Evolutionary conservation across 2,329 filamentous ascomycete genomes (phyloP).

Genomic region (Chaetomium strumarium): DNA sequence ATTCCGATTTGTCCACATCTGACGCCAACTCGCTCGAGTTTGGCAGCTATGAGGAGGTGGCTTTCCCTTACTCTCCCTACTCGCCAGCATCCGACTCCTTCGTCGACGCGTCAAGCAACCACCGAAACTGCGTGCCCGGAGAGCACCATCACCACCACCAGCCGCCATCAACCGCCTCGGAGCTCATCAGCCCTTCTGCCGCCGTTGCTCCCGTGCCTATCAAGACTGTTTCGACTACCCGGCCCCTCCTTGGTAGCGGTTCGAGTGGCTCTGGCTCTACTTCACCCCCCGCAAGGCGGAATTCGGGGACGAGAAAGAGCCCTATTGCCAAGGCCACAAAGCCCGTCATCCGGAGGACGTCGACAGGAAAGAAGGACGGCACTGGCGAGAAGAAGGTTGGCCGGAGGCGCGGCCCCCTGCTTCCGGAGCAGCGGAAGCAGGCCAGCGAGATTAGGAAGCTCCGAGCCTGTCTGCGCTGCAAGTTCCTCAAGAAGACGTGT

Average conservation of each 20-base stretch:
- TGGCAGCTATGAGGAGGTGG: conserved; percentile 76
- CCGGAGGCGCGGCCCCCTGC: conserved; percentile 78
- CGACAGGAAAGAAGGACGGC: conserved; percentile 71
- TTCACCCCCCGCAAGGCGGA: conserved; percentile 61
- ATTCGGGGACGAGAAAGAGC: conserved; percentile 66
- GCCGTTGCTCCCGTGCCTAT: conserved; percentile 64
- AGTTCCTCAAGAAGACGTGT: conserved; percentile 98
- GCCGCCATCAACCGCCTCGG: conserved; percentile 38
- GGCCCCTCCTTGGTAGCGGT: conserved; percentile 55
- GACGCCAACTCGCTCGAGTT: conserved; percentile 62
- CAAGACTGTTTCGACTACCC: conserved; percentile 55
- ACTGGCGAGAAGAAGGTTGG: conserved; percentile 86
- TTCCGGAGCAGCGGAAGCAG: conserved; percentile 92
- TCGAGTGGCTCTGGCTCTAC: conserved; percentile 53
- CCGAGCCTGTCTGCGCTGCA: conserved; percentile 88
- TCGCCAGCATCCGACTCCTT: conserved; percentile 77
- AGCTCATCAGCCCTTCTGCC: conserved; percentile 61
- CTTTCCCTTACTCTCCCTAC: conserved; percentile 69
- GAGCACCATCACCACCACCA: conserved; percentile 44
- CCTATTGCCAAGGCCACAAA: conserved; percentile 78
- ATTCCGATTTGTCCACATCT: conserved; percentile 77
- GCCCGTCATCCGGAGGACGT: conserved; percentile 74
- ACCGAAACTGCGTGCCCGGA: conserved; percentile 57
- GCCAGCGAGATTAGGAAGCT: conserved; percentile 95
- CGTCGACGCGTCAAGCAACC: conserved; percentile 51